Evolutionary conservation across 2,329 filamentous ascomycete genomes (phyloP), one percentile per base, ranked within the genome.

Genomic region (Botrytis galanthina): DNA sequence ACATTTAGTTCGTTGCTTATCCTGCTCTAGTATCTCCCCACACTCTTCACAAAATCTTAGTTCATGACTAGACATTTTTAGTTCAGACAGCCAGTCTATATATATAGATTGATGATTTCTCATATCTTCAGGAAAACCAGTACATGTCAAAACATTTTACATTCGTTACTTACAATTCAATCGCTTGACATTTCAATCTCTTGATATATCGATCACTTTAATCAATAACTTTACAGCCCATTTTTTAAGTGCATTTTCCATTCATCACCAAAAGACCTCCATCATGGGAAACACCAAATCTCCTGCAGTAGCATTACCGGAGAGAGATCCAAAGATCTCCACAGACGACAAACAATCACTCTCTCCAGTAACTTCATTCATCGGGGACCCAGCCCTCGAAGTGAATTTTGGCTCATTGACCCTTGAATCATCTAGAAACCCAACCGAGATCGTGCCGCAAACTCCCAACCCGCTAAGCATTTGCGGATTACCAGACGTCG

Each of bases 401-500:
- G 37, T 1, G 32, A 4, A 14, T 26, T 2, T 14, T 18, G 26
- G 8, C 37, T 29, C 20, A 42, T 44, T 8, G 18, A 9, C 42
- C 39, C 16, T 18, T 10, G 26, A 63, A 63, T 4, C 8, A 44
- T n/a, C n/a, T n/a, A 12, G n/a, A 16, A n/a, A 44, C 22, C 16
- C 39, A 44, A 18, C 26, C 8, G 9, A 39, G 3, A 29, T 42
- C 61, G 26, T 9, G 9, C 18, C 8, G n/a, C 26, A 18, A 37
- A 73, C 73, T 61, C 51, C 68, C n/a, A 48, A 66, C 71, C 71
- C 42, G 8, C 71, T 72, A 16, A 8, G 60, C 22, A 71, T 76
- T 29, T n/a, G 54, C 22, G 51, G n/a, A 12, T 9, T 75, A 42
- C 66, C 73, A 4, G 0, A 70, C 9, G 75, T 77, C 16, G 39